phyloP scores from a whole-genome alignment of 768 basidiomycete genomes.

The Saitozyma podzolica region DNA sequence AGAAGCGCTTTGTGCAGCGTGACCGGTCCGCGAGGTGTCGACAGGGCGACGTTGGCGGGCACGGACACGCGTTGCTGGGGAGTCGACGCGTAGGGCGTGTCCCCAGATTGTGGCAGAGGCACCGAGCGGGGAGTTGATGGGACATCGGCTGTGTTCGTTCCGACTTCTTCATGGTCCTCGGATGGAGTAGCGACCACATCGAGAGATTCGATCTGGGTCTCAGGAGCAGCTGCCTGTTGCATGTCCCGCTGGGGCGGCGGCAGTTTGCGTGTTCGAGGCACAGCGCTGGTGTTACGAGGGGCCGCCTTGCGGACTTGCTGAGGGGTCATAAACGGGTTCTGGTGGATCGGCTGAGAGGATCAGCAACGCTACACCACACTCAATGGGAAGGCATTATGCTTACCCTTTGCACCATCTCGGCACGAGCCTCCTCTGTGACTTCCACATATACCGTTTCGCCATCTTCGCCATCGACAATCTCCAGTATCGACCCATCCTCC shows the following conservation, averaged over 20 bases:
- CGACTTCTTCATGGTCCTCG: too few relatives aligned
- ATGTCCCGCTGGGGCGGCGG: background rate
- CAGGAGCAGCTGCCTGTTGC: background rate
- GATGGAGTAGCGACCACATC: too few relatives aligned
- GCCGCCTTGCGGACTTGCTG: conserved; percentile 24
- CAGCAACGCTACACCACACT: background rate
- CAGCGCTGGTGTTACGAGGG: conserved; percentile 34
- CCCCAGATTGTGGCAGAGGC: conserved; percentile 25
- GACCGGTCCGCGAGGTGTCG: conserved; percentile 32
- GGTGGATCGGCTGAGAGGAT: conserved; percentile 16
- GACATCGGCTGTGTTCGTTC: background rate
- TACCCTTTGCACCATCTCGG: background rate
- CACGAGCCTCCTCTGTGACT: background rate
- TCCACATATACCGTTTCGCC: conserved; percentile 39
- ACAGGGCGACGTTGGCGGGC: conserved; percentile 26
- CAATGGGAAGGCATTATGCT: background rate
- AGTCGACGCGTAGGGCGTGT: conserved; percentile 34
- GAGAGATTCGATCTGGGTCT: too few relatives aligned
- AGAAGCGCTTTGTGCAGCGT: conserved; percentile 47
- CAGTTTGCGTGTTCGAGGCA: conserved; percentile 24
- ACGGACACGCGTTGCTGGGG: conserved; percentile 7
- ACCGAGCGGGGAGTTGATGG: conserved; percentile 33
- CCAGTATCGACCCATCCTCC: conserved; percentile 20
- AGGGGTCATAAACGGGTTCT: conserved; percentile 29
- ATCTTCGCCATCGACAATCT: conserved; percentile 36